Evolutionary conservation across 2,329 filamentous ascomycete species (phyloP).

Genomic region (Colletotrichum noveboracense): DNA sequence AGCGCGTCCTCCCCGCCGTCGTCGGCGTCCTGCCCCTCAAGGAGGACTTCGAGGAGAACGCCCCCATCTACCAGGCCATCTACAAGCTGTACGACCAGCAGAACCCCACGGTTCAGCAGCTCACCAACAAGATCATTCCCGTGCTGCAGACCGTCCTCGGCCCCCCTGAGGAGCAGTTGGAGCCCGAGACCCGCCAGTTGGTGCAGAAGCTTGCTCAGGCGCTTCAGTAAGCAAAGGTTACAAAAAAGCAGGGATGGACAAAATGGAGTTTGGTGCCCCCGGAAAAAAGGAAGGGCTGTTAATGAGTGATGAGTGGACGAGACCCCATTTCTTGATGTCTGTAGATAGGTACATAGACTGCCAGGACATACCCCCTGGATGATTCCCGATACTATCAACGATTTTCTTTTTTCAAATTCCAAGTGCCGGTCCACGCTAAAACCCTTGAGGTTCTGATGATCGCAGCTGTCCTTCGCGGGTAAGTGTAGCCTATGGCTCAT

Average conservation of each 20-base stretch:
- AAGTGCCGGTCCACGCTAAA: background rate
- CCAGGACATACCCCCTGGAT: constrained; percentile 14
- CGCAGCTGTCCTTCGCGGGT: background rate
- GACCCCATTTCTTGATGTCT: constrained; percentile 20
- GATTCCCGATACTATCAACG: constrained; percentile 20
- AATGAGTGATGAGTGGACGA: constrained; percentile 23
- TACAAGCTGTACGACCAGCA: constrained; percentile 79
- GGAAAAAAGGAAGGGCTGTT: background rate
- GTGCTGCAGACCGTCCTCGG: constrained; percentile 77
- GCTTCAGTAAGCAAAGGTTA: constrained; percentile 27
- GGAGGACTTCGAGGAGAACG: constrained; percentile 97
- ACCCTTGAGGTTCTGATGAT: fast-evolving
- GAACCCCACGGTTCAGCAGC: constrained; percentile 71
- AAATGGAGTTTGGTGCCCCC: constrained; percentile 1
- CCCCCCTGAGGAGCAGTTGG: constrained; percentile 77
- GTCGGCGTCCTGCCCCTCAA: constrained; percentile 82
- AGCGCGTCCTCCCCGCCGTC: constrained; percentile 81
- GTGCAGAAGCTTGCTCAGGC: constrained; percentile 67
- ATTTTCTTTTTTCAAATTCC: background rate
- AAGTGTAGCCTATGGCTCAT: background rate
- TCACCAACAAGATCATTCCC: constrained; percentile 72
- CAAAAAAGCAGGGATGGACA: background rate
- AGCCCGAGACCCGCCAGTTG: constrained; percentile 70
- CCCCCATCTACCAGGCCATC: constrained; percentile 90
- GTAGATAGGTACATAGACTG: constrained; percentile 21